Evolutionary conservation across 2,329 filamentous ascomycete genomes (phyloP).

Genomic region (Paecilomyces dactylethromorphus): DNA sequence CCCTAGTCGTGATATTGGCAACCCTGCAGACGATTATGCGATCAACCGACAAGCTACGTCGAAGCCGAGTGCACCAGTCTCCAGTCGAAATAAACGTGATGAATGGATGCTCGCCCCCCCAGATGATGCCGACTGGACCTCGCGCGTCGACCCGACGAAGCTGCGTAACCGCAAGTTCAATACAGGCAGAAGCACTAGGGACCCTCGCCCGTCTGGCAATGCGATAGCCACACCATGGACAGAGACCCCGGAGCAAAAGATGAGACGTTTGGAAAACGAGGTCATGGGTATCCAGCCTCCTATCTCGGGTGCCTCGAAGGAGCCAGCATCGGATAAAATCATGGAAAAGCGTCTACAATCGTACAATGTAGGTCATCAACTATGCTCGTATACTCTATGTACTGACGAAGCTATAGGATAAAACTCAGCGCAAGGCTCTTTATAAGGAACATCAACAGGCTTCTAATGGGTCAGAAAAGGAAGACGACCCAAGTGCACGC

Average conservation of each 20-base stretch:
- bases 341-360: constrained; percentile 48
- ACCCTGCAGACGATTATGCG: neutral
- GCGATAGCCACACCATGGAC: constrained; percentile 65
- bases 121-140: constrained; percentile 43
- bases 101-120: constrained; percentile 76
- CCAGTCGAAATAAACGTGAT: constrained; percentile 58
- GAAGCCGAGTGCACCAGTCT: constrained; percentile 16
- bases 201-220: constrained; percentile 28
- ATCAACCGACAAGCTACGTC: neutral
- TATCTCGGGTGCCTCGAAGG: constrained; percentile 5
- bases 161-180: constrained; percentile 75
- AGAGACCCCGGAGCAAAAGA: constrained; percentile 81
- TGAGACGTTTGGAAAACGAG: constrained; percentile 69
- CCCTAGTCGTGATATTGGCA: neutral
- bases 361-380: constrained; percentile 40
- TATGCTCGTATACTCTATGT: neutral
- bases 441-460: constrained; percentile 52
- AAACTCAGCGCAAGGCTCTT: constrained; percentile 54
- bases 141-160: constrained; percentile 72
- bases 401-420: constrained; percentile 31
- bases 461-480: constrained; percentile 49
- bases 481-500: constrained; percentile 80
- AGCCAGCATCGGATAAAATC: constrained; percentile 30
- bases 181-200: constrained; percentile 54
- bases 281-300: constrained; percentile 62